Evolutionary conservation across 2,329 filamentous ascomycete species (phyloP).

Genomic region (Alternaria burnsii): DNA sequence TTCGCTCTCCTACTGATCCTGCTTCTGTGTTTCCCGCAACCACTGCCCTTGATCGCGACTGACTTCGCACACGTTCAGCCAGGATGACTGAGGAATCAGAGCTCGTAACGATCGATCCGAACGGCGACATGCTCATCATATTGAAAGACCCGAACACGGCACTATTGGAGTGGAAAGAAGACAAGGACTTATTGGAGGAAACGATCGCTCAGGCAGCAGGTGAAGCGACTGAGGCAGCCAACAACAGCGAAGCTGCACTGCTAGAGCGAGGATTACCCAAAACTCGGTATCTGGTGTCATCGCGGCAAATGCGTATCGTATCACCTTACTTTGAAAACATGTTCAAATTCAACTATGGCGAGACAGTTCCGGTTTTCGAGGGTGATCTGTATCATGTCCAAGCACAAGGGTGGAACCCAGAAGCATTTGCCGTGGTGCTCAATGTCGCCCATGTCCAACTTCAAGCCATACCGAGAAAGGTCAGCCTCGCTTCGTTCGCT

Average conservation of each 20-base stretch:
- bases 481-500: no score
- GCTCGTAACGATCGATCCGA: not conserved
- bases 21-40: no score
- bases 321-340: constrained; percentile 2
- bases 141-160: not conserved
- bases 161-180: no score
- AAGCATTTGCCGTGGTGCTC: not conserved
- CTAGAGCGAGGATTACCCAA: no score
- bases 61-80: no score
- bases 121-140: not conserved
- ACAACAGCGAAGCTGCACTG: no score
- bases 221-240: no score
- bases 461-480: not conserved
- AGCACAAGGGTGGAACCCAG: not conserved
- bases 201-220: no score
- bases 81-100: not conserved
- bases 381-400: not conserved
- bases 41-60: no score
- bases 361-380: not conserved
- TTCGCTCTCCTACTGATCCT: not conserved
- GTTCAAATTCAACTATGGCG: not conserved
- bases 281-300: not conserved
- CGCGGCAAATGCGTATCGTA: not conserved
- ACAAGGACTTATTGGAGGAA: not conserved
- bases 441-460: not conserved